Percentiles rank a stretch among this genome's conserved stretches.
phyloP scores from a whole-genome alignment of 2,329 filamentous ascomycete genomes.

The Cladosporium oxysporum region DNA sequence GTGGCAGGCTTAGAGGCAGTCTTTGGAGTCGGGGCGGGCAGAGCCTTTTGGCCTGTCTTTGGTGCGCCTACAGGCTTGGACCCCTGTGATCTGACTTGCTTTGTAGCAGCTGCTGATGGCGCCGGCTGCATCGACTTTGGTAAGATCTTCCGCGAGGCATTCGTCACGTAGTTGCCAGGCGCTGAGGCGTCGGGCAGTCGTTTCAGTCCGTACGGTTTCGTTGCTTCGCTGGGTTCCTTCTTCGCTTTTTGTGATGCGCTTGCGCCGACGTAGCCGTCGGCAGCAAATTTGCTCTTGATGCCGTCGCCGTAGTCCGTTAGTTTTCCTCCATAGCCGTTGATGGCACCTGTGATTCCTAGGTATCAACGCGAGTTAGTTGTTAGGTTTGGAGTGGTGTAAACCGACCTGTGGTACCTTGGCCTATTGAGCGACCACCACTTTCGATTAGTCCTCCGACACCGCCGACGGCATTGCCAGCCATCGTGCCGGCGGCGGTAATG shows the following conservation, averaged over 20 bases:
- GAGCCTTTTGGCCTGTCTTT: conserved; percentile 21
- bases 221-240: conserved; percentile 19
- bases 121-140: conserved; percentile 5
- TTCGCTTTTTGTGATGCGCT: conserved; percentile 18
- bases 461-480: conserved; percentile 42
- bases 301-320: conserved; percentile 40
- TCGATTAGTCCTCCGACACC: conserved; percentile 39
- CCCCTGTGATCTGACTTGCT: conserved; percentile 12
- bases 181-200: conserved; percentile 19
- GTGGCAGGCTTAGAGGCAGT: background rate
- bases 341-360: conserved; percentile 38
- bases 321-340: conserved; percentile 36
- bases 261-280: conserved; percentile 30
- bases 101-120: conserved; percentile 13
- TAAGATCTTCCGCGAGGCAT: conserved; percentile 13
- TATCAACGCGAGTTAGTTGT: conserved; percentile 26
- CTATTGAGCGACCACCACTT: conserved; percentile 35
- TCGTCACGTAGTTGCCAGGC: conserved; percentile 18
- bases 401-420: conserved; percentile 35
- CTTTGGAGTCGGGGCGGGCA: conserved; percentile 19
- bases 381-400: conserved; percentile 15
- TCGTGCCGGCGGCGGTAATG: conserved; percentile 40
- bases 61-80: conserved; percentile 8
- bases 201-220: conserved; percentile 21
- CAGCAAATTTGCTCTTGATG: conserved; percentile 35